Conservation (phyloP, 2,329 filamentous ascomycete species). For the Pseudogymnoascus sp. region DNA sequence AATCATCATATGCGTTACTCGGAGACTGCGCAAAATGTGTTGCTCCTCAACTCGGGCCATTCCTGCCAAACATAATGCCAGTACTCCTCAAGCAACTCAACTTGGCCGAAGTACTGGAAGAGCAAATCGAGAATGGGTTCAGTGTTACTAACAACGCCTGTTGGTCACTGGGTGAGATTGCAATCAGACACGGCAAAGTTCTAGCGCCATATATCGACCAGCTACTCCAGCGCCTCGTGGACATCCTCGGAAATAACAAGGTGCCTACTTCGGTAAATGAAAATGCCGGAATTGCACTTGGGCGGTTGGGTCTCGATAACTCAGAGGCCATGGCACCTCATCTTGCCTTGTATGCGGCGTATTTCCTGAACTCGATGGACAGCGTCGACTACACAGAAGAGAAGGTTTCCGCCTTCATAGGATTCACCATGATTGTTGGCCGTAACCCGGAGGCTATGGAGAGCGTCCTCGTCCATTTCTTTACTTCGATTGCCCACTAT, state of each 20-base stretch:
- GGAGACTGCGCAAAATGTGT: conserved; percentile 93
- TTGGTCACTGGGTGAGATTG: conserved; percentile 92
- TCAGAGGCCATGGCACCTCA: conserved; percentile 69
- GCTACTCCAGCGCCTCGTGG: conserved; percentile 67
- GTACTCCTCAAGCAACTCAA: conserved; percentile 85
- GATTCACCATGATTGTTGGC: conserved; percentile 77
- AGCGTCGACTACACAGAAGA: conserved; percentile 85
- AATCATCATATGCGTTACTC: conserved; percentile 90
- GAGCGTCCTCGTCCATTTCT: conserved; percentile 71
- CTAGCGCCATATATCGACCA: conserved; percentile 72
- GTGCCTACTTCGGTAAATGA: conserved; percentile 83
- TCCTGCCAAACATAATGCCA: conserved; percentile 65
- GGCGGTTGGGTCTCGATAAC: conserved; percentile 75
- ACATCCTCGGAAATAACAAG: conserved; percentile 76
- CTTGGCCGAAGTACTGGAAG: conserved; percentile 65
- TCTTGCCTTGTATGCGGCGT: conserved; percentile 69
- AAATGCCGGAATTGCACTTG: conserved; percentile 89
- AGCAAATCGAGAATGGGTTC: conserved; percentile 77
- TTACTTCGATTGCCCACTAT: conserved; percentile 74
- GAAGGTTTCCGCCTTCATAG: conserved; percentile 87
- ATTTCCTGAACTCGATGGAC: conserved; percentile 74
- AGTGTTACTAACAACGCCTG: conserved; percentile 97
- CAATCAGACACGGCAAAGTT: conserved; percentile 65
- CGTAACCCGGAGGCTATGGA: conserved; percentile 91
- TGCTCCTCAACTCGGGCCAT: conserved; percentile 70